phyloP scores from a whole-genome alignment of 805 yeast species.

The baker's yeast (Saccharomyces cerevisiae) region DNA sequence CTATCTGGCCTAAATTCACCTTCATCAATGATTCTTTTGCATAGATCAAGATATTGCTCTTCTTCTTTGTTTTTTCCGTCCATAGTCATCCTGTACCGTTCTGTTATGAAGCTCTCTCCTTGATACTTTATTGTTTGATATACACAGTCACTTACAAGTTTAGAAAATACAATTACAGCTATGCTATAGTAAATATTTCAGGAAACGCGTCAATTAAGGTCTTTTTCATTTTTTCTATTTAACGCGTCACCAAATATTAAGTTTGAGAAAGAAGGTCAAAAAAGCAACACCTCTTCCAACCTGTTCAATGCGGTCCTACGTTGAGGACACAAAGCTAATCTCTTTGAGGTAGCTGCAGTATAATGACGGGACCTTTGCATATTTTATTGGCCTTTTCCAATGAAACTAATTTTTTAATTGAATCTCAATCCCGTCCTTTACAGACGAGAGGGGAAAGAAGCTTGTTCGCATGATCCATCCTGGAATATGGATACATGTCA shows the following conservation, averaged over 20 bases:
- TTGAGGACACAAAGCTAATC: background rate
- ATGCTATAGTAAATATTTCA: background rate
- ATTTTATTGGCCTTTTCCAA: background rate
- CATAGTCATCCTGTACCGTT: background rate
- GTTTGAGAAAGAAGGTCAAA: background rate
- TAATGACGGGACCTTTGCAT: background rate
- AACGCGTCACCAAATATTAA: background rate
- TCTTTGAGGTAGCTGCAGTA: background rate
- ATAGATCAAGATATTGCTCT: constrained; percentile 77
- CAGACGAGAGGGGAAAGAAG: background rate
- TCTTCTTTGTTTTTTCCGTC: constrained; percentile 42
- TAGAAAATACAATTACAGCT: background rate
- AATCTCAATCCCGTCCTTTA: background rate
- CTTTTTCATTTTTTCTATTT: background rate
- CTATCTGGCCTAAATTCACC: constrained; percentile 93
- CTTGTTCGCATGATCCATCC: background rate
- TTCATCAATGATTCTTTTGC: constrained; percentile 62
- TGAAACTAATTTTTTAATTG: background rate
- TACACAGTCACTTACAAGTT: background rate
- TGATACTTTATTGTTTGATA: background rate
- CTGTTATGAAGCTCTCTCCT: background rate
- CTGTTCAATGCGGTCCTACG: background rate
- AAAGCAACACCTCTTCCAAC: background rate
- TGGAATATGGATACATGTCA: background rate
- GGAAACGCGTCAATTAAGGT: background rate